A percentile compares a stretch with the other conserved stretches of the same genome.
Conservation (phyloP, 139 green algal genomes). For the Picochlorum costavermella region DNA sequence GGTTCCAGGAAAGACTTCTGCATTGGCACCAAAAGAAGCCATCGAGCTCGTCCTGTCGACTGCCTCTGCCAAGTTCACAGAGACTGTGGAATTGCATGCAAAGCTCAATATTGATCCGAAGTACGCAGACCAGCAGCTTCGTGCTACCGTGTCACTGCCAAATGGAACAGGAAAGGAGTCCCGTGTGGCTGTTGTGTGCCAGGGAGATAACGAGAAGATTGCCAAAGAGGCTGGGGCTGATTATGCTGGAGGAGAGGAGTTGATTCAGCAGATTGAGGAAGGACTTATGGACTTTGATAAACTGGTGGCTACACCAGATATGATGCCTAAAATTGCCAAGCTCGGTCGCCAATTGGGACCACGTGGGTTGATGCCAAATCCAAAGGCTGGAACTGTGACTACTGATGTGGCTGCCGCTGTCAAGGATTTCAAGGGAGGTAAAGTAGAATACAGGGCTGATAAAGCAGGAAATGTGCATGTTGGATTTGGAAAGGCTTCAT, state of each 20-base stretch:
- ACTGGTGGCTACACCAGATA: slow-evolving; percentile 96
- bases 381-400: slow-evolving; percentile 99
- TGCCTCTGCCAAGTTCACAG: slow-evolving; percentile 88
- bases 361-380: slow-evolving; percentile 97
- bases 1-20: slow-evolving; percentile 20
- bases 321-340: slow-evolving; percentile 99
- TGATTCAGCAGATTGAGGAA: slow-evolving; percentile 89
- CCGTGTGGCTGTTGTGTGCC: slow-evolving; percentile 85
- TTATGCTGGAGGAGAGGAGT: slow-evolving; percentile 79
- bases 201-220: slow-evolving; percentile 65
- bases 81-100: slow-evolving; percentile 91
- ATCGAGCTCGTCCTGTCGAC: slow-evolving; percentile 53
- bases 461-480: slow-evolving; percentile 97
- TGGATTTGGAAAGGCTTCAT: slow-evolving; percentile 83
- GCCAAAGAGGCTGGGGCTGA: slow-evolving; percentile 86
- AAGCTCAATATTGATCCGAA: slow-evolving; percentile 81
- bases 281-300: slow-evolving; percentile 99
- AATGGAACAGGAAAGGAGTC: slow-evolving; percentile 91
- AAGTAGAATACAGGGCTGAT: slow-evolving; percentile 98
- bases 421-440: slow-evolving; percentile 97
- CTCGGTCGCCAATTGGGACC: slow-evolving; percentile 91
- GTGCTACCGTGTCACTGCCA: slow-evolving; percentile 89
- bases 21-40: slow-evolving; percentile 58
- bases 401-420: slow-evolving; percentile 85
- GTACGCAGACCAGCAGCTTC: slow-evolving; percentile 97